A percentile compares a stretch with the other conserved stretches of the same genome.
Conservation (phyloP, 345 rosid genomes). For the Crucihimalaya himalaica region DNA sequence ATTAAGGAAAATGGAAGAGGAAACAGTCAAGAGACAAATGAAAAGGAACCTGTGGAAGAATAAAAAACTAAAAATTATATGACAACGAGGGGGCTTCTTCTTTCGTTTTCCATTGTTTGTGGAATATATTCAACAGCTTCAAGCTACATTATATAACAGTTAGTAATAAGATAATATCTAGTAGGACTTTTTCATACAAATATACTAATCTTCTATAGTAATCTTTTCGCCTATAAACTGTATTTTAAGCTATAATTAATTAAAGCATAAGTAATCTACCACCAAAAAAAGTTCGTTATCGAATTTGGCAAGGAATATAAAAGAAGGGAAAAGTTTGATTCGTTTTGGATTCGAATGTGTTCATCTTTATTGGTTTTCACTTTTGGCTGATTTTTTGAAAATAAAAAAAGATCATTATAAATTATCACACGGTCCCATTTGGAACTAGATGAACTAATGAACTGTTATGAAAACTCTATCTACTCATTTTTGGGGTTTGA, state of each 20-base stretch:
- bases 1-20: background rate
- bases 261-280: slow-evolving; percentile 29
- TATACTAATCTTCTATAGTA: slow-evolving; percentile 20
- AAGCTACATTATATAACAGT: slow-evolving; percentile 10
- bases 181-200: slow-evolving; percentile 1
- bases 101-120: slow-evolving; percentile 24
- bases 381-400: background rate
- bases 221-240: slow-evolving; percentile 20
- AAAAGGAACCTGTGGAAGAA: slow-evolving; percentile 20
- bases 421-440: background rate
- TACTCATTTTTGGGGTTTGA: background rate
- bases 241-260: slow-evolving; percentile 10
- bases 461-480: background rate
- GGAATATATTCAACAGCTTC: slow-evolving; percentile 42
- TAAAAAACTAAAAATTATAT: slow-evolving; percentile 18
- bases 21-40: slow-evolving; percentile 19
- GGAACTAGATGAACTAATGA: background rate
- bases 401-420: background rate
- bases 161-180: slow-evolving; percentile 7
- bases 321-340: slow-evolving; percentile 17
- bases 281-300: slow-evolving; percentile 13
- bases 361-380: slow-evolving; percentile 17
- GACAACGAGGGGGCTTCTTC: slow-evolving; percentile 14
- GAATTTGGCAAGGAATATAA: slow-evolving; percentile 21
- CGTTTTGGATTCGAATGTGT: slow-evolving; percentile 25